Base-by-base conservation (phyloP, 495 filamentous ascomycete genomes). In the Aspergillus ostianus region DNA sequence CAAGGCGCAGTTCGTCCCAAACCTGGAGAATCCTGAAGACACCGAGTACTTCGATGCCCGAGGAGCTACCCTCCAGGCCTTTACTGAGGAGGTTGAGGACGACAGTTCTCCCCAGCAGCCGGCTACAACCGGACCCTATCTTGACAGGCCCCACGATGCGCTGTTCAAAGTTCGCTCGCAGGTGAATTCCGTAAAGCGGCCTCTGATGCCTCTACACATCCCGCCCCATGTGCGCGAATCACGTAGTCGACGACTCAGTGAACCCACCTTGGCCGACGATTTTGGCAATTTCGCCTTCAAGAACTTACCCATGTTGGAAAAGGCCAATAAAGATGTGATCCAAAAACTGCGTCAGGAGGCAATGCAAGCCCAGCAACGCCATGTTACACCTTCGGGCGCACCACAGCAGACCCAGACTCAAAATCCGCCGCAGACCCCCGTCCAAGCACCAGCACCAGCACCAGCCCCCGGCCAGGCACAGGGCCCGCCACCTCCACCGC, bases 251-350 rank as follows among this genome's bases (percentile, higher is more conserved):
- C 83, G 94, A 64, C 77, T 97, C 41, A 98, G 94, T 69, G 94
- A 98, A 73, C 94, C 94, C 2, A 85, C 92, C 19, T 80, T 85
- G 36, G 81, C 85, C 0, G 95, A 98, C 73, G 94, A 98, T 70
- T 98, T 98, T 78, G 94, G 94, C 36, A 90, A 84, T 60, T 98
- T 98, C 76, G 83, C 92, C 32, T 98, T 96, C 81, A 98, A 97
- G 76, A 98, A 98, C 65, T 80, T 98, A 32, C 91, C 94, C 1
- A 93, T 98, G 56, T 81, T 98, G 19, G 93, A 97, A 69, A 98
- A 96, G 70, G 94, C 95, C 44, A 98, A 98, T 70, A 98, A 98
- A 68, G 95, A 98, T 70, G 91, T 97, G 47, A 94, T 98, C 44
- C 92, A 98, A 67, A 96, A 97, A 67, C 81, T 98, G 57, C 85